Evolutionary conservation across 176 grass and related monocot species (phyloP), one percentile per base, ranked within the genome.

Genomic region (Rhynchospora tenuis): DNA sequence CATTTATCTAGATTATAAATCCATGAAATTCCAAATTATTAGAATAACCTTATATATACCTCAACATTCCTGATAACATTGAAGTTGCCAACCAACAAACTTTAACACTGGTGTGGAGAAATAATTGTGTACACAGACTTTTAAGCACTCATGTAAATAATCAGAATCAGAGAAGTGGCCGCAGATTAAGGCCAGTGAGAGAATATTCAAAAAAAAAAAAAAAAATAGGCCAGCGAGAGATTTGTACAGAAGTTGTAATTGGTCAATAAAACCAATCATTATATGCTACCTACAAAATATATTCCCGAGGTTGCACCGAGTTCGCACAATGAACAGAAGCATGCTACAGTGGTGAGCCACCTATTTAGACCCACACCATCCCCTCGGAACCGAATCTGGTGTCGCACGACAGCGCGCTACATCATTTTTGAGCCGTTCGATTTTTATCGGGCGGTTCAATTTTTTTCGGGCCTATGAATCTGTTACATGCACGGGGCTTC

Each of bases 231-330:
- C 38, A 43, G 70, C 22, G 20, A 75, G 47, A 56, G 50, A 60
- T 78, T 78, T 48, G 44, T 57, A 6, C 7, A 19, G 48, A 52
- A 78, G 47, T 8, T 29, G 51, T 56, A 78, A 57, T 59, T 80
- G 51, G 78, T 80, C 78, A 62, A 80, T 29, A 80, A 80, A 70
- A n/a, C n/a, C 57, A 80, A 80, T 80, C 28, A 80, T 80, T 80
- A 63, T 43, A 80, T 80, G 61, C 28, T 42, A 43, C 55, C 52
- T 62, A 57, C 31, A 11, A 27, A 1, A 60, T 59, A 27, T 80
- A 26, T 80, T 80, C 78, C 78, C 78, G 54, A 80, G 78, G 58
- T 62, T 80, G 56, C 78, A 42, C 78, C 78, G 38, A 80, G 23
- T 63, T 44, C 54, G 27, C 77, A 80, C 29, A 60, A 56, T 57